These are phyloP conservation scores for Emericellopsis cladophorae DNA, from an alignment of 2,329 filamentous ascomycete genomes.

Conservation along the genomic window DNA sequence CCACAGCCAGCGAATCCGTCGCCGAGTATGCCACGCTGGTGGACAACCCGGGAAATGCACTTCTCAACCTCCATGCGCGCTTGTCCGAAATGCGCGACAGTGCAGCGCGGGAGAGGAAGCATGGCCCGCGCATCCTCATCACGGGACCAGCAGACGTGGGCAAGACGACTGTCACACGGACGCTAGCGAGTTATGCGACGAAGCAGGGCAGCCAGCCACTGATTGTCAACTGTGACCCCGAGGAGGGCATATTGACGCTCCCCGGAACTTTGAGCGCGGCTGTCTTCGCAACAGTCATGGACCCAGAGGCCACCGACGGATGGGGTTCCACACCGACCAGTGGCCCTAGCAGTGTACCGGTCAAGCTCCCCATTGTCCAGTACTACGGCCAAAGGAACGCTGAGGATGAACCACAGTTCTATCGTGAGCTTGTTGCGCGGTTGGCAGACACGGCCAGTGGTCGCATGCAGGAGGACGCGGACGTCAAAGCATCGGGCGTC, in stretches of 20 bases:
- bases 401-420: conserved; percentile 61
- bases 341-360: conserved; percentile 75
- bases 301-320: conserved; percentile 65
- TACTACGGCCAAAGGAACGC: conserved; percentile 67
- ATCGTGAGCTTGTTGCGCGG: conserved; percentile 60
- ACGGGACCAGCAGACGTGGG: conserved; percentile 68
- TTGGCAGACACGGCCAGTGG: conserved; percentile 69
- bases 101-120: conserved; percentile 30
- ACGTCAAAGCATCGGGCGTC: conserved; percentile 61
- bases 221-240: conserved; percentile 74
- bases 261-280: conserved; percentile 76
- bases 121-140: conserved; percentile 74
- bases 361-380: conserved; percentile 86
- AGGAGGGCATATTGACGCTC: conserved; percentile 64
- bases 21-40: conserved; percentile 55
- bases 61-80: conserved; percentile 79
- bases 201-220: conserved; percentile 63
- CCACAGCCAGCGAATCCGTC: conserved; percentile 37
- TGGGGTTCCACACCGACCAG: conserved; percentile 88
- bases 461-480: conserved; percentile 62
- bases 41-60: conserved; percentile 69
- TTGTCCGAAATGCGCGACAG: conserved; percentile 60
- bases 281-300: conserved; percentile 78
- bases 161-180: conserved; percentile 72
- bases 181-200: conserved; percentile 67